Base-by-base conservation (phyloP, 2,329 filamentous ascomycete genomes). In the Aureobasidium vineae region DNA sequence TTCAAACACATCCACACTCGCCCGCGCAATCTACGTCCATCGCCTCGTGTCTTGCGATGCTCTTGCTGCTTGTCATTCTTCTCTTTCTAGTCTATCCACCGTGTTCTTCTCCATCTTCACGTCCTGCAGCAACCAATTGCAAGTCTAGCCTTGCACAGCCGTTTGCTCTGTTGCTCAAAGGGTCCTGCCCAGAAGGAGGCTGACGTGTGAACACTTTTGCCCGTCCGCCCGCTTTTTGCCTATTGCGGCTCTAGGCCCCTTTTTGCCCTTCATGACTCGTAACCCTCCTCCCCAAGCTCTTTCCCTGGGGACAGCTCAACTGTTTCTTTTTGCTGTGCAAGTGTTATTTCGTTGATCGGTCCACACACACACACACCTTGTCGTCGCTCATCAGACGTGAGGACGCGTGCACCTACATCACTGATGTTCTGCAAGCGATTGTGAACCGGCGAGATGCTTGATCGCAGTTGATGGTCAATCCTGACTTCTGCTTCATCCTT, bases 201-300 rank as follows among this genome's bases (percentile, higher is more conserved):
- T 64, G 61, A 64, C 61, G 49, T 45, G 49, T 64, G 38, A 64
- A 64, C 49, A 64, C 61, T 64, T 50, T 41, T 26, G 57, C 57
- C 57, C 21, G 15, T 45, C 54, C 59, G 23, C 36, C 45, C 47
- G 38, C 33, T 53, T 43, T 54, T 53, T 64, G 49, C 61, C 40
- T 43, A 38, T 54, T 64, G n/a, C 11, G 38, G 61, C 38, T 43
- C 38, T 64, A 64, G 61, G n/a, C 38, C 47, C 61, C 33, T 63
- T 61, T 59, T 33, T 45, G 21, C 15, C 8, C 15, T 28, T 41
- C 36, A 7, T 40, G 33, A 40, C 53, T 52, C 49, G 49, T 45
- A 64, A 50, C 28, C 26, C 47, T 49, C 23, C 16, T 59, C 49
- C 15, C 54, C 54, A 45, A 23, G 26, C 38, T 23, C 28, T 56